Evolutionary conservation across 257 asterid species (phyloP).

Genomic region (Catharanthus roseus): DNA sequence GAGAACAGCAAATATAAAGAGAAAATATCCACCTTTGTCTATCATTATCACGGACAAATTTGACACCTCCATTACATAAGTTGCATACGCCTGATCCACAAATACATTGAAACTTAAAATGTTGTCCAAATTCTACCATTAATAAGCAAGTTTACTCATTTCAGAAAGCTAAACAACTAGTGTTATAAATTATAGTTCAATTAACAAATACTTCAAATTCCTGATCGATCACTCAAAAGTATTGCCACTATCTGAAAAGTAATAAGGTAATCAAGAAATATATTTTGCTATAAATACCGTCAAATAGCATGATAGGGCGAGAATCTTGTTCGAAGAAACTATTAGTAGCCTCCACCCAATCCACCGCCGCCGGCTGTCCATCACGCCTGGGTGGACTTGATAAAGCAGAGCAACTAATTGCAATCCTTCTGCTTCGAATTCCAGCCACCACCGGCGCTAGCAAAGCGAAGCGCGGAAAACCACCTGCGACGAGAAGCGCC

Average conservation of each 20-base stretch:
- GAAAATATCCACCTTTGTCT: slow-evolving; percentile 42
- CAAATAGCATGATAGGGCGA: slow-evolving; percentile 91
- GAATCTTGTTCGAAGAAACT: slow-evolving; percentile 68
- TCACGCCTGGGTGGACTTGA: slow-evolving; percentile 38
- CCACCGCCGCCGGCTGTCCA: slow-evolving; percentile 26
- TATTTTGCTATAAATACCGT: slow-evolving; percentile 39
- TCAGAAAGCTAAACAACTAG: neutral
- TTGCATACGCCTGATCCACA: slow-evolving; percentile 70
- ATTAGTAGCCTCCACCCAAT: slow-evolving; percentile 65
- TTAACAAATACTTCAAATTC: neutral
- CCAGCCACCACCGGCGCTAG: slow-evolving; percentile 28
- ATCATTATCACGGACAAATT: slow-evolving; percentile 76
- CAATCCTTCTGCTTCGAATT: slow-evolving; percentile 24
- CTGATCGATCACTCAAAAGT: neutral
- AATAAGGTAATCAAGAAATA: neutral
- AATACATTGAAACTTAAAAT: neutral
- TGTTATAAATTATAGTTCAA: neutral
- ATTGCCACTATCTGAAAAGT: neutral
- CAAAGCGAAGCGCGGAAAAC: slow-evolving; percentile 18
- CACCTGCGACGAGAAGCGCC: slow-evolving; percentile 46
- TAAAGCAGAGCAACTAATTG: slow-evolving; percentile 29
- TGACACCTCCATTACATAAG: slow-evolving; percentile 85
- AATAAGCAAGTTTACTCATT: neutral
- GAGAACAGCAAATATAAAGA: neutral
- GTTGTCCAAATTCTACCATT: neutral